phyloP scores from a whole-genome alignment of 2,329 filamentous ascomycete species.

The Ceratocystis eucalypticola region DNA sequence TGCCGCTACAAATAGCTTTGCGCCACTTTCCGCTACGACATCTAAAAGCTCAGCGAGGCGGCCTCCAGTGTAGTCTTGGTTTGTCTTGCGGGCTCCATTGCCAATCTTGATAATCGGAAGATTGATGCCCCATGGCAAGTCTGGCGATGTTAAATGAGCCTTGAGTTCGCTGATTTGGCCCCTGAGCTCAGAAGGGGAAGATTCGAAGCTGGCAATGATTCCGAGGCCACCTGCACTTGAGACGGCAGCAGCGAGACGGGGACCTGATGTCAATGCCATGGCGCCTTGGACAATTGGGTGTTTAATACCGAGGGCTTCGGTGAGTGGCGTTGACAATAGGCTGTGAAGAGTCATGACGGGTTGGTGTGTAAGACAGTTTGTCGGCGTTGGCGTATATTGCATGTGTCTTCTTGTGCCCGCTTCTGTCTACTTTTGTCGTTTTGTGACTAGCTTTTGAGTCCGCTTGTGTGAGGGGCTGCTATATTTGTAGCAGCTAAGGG shows the following conservation, averaged over 20 bases:
- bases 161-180: conserved; percentile 80
- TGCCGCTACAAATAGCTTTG: conserved; percentile 71
- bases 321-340: conserved; percentile 63
- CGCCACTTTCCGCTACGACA: conserved; percentile 72
- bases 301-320: conserved; percentile 63
- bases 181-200: conserved; percentile 60
- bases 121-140: conserved; percentile 79
- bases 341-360: conserved; percentile 22
- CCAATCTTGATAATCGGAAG: conserved; percentile 84
- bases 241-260: conserved; percentile 67
- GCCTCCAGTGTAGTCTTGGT: conserved; percentile 89
- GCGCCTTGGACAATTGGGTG: conserved; percentile 87
- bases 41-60: conserved; percentile 78
- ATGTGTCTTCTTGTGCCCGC: background rate
- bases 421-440: background rate
- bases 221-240: conserved; percentile 79
- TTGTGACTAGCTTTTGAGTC: background rate
- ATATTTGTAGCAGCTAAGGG: background rate
- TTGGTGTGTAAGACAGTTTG: conserved; percentile 22
- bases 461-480: background rate
- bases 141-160: conserved; percentile 48
- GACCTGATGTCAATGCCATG: conserved; percentile 78
- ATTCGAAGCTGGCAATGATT: conserved; percentile 58
- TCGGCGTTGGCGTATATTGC: background rate
- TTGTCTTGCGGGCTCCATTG: conserved; percentile 70